A percentile compares a stretch with the other conserved stretches of the same genome.
phyloP scores from a whole-genome alignment of 192 early-diverging fungal species.

The Coemansia sp. region DNA sequence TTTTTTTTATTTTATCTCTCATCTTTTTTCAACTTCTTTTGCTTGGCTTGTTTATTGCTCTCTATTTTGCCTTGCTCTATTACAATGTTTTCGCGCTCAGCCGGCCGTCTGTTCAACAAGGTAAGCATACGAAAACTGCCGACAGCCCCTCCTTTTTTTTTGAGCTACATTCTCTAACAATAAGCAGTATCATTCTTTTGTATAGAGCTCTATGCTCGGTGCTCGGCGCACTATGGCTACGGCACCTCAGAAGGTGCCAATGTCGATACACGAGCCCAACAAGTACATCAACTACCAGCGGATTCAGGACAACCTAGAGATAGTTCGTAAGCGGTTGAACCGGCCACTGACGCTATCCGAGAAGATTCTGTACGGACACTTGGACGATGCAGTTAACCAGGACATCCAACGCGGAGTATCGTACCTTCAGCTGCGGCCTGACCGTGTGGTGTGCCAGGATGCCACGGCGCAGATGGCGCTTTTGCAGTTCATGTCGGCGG shows the following conservation, averaged over 20 bases:
- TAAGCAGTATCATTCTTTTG: neutral
- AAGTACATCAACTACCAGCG: conserved; percentile 98
- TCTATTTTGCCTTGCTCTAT: neutral
- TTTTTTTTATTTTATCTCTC: conserved; percentile 12
- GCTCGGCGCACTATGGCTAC: conserved; percentile 52
- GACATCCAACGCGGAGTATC: conserved; percentile 68
- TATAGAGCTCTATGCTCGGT: conserved; percentile 16
- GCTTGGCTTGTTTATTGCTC: conserved; percentile 3
- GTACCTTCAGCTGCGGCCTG: conserved; percentile 91
- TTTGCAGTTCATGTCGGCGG: conserved; percentile 97
- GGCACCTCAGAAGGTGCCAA: conserved; percentile 72
- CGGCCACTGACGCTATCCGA: conserved; percentile 92
- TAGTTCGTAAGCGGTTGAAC: conserved; percentile 87
- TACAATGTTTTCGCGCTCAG: conserved; percentile 6
- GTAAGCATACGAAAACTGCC: neutral
- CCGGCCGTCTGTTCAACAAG: conserved; percentile 8
- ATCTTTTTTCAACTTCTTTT: conserved; percentile 8
- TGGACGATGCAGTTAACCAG: conserved; percentile 65
- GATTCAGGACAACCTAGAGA: conserved; percentile 92
- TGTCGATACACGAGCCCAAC: conserved; percentile 91
- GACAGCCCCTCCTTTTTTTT: neutral
- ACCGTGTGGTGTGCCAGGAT: conserved; percentile 98
- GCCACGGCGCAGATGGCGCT: conserved; percentile 93
- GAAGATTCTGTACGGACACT: conserved; percentile 94
- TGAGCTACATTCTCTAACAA: neutral